Base-by-base conservation (phyloP, 75 land plant genomes). In the Gnetum montanum region DNA sequence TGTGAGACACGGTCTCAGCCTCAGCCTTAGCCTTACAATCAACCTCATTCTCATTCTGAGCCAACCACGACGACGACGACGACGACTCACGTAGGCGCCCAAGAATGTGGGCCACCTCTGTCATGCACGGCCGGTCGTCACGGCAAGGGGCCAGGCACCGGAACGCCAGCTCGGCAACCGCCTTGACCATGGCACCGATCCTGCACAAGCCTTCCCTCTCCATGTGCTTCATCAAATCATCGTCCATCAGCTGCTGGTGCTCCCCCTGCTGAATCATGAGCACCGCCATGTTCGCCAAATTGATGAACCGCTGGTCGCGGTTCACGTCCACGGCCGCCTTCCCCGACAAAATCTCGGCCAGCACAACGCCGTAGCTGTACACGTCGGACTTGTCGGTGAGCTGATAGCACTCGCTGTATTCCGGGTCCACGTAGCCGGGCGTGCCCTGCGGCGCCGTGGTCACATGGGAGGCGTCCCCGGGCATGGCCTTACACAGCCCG, bases 231-330 rank as follows among this genome's bases (percentile, higher is more conserved):
- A 88, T 73, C 15, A 88, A 77, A 77, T 88, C 94, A 20, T 84
- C 64, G 16, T 84, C 75, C 40, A 88, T 82, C 15, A 88, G 88
- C 0, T 88, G 88, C 31, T n/a, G n/a, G n/a, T n/a, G n/a, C n/a
- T n/a, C n/a, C n/a, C n/a, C n/a, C n/a, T n/a, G n/a, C n/a, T n/a
- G 84, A 88, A 52, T 85, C 81, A 49, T 88, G 84, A 8, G 84
- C 94, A 47, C 84, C 94, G 34, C 89, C 81, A 62, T 84, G 80
- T n/a, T n/a, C n/a, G n/a, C n/a, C n/a, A n/a, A n/a, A n/a, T n/a
- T n/a, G n/a, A n/a, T n/a, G n/a, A n/a, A 34, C 81, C 85, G 12
- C 88, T 77, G 1, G n/a, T n/a, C n/a, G n/a, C n/a, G 84, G 80
- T 46, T 84, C n/a, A n/a, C n/a, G n/a, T n/a, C n/a, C n/a, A n/a